Evolutionary conservation across 495 filamentous ascomycete genomes (phyloP).

Genomic region (Neurospora sp.): DNA sequence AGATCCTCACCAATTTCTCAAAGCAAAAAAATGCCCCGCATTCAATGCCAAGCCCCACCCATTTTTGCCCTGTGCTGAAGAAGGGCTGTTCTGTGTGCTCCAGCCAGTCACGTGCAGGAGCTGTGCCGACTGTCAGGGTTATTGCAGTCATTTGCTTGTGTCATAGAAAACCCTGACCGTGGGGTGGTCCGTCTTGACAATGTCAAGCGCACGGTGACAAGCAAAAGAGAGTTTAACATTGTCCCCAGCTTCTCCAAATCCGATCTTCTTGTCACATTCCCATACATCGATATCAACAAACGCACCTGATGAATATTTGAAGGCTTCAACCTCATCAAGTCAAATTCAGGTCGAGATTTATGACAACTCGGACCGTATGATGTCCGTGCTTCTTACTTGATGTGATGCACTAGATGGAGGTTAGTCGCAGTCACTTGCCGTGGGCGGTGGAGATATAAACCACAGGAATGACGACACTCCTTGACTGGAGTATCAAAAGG

Average conservation of each 20-base stretch:
- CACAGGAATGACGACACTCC: not conserved
- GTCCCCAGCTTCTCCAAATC: not conserved
- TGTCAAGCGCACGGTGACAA: not conserved
- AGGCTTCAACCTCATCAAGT: not conserved
- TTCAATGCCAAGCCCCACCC: conserved; percentile 13
- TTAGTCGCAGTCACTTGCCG: not conserved
- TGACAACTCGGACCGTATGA: not conserved
- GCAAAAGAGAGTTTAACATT: not conserved
- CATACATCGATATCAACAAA: not conserved
- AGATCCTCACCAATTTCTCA: conserved; percentile 9
- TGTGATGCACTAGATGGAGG: not conserved
- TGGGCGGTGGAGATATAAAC: not conserved
- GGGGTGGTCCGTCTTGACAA: not conserved
- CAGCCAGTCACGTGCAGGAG: conserved; percentile 13
- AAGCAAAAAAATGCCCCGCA: conserved; percentile 15
- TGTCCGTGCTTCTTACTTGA: not conserved
- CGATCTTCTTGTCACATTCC: not conserved
- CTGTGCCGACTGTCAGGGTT: not conserved
- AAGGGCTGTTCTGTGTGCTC: conserved; percentile 14
- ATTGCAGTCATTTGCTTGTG: not conserved
- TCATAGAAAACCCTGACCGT: not conserved
- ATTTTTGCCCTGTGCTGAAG: conserved; percentile 11
- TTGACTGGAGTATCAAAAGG: not conserved
- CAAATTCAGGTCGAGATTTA: not conserved
- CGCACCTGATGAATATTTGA: not conserved